Evolutionary conservation across 768 basidiomycete genomes (phyloP).

Genomic region (Dacryopinax spathularia): DNA sequence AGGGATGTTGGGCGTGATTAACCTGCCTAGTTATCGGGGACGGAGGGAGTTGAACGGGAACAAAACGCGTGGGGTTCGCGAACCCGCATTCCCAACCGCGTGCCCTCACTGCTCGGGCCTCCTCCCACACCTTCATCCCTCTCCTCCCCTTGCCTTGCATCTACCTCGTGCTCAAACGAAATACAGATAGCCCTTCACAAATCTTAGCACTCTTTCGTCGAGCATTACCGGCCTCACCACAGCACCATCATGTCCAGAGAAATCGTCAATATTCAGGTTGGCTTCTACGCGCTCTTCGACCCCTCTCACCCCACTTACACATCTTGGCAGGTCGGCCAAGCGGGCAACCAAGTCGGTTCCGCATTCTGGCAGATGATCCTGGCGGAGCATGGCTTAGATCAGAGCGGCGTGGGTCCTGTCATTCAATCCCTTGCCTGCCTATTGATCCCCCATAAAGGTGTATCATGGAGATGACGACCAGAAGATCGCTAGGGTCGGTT

Average conservation of each 20-base stretch:
- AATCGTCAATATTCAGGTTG: constrained; percentile 69
- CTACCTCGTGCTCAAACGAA: too few relatives aligned
- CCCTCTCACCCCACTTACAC: neutral
- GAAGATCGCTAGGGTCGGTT: constrained; percentile 55
- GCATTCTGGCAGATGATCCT: constrained; percentile 83
- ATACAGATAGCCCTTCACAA: too few relatives aligned
- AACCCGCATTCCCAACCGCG: neutral
- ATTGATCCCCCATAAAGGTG: constrained; percentile 26
- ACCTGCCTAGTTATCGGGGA: neutral
- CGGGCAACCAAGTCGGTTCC: constrained; percentile 41
- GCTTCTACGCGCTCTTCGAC: constrained; percentile 4
- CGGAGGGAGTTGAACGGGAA: neutral
- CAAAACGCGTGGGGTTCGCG: neutral
- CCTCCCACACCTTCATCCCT: neutral
- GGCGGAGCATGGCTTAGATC: constrained; percentile 69
- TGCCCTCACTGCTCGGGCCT: neutral
- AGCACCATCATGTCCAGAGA: constrained; percentile 36
- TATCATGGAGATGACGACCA: constrained; percentile 62
- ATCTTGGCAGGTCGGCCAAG: constrained; percentile 50
- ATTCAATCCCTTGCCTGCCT: constrained; percentile 3
- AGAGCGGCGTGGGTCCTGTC: constrained; percentile 42
- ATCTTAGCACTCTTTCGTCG: too few relatives aligned
- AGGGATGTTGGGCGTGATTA: neutral
- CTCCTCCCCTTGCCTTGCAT: neutral
- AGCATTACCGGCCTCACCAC: too few relatives aligned